phyloP scores from a whole-genome alignment of 345 rosid genomes.

The Aegle marmelos region DNA sequence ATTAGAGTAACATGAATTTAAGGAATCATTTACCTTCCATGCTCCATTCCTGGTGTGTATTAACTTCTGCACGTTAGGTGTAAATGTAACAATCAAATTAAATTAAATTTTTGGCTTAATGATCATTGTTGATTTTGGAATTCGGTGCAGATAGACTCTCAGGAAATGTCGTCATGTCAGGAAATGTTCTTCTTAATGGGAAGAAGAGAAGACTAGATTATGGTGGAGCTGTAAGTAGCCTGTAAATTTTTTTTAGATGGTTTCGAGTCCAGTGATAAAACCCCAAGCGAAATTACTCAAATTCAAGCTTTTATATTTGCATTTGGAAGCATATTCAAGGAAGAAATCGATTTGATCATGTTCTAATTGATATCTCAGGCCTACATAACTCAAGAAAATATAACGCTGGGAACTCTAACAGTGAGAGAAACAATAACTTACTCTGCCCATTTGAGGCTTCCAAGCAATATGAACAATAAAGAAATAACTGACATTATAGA shows the following conservation, averaged over 20 bases:
- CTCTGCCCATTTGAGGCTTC: slow-evolving; percentile 72
- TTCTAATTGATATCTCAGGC: slow-evolving; percentile 40
- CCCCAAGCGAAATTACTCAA: neutral
- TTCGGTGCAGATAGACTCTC: slow-evolving; percentile 50
- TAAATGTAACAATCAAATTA: too few species aligned
- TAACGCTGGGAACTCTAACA: slow-evolving; percentile 68
- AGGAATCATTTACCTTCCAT: too few species aligned
- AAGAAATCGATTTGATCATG: neutral
- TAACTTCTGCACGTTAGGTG: too few species aligned
- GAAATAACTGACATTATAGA: slow-evolving; percentile 55
- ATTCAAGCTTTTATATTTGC: neutral
- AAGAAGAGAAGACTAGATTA: slow-evolving; percentile 37
- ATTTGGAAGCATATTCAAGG: neutral
- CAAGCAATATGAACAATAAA: slow-evolving; percentile 43
- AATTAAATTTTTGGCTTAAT: too few species aligned
- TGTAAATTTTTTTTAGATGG: too few species aligned
- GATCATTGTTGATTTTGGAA: neutral
- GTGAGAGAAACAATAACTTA: slow-evolving; percentile 68
- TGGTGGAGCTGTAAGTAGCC: slow-evolving; percentile 44
- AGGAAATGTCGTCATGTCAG: slow-evolving; percentile 49
- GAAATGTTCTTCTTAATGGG: slow-evolving; percentile 49
- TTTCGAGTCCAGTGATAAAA: neutral
- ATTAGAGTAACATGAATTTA: too few species aligned
- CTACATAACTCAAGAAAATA: slow-evolving; percentile 81
- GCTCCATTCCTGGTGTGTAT: too few species aligned